Evolutionary conservation across 2,329 filamentous ascomycete species (phyloP).

Genomic region (Pleurostoma richardsiae): DNA sequence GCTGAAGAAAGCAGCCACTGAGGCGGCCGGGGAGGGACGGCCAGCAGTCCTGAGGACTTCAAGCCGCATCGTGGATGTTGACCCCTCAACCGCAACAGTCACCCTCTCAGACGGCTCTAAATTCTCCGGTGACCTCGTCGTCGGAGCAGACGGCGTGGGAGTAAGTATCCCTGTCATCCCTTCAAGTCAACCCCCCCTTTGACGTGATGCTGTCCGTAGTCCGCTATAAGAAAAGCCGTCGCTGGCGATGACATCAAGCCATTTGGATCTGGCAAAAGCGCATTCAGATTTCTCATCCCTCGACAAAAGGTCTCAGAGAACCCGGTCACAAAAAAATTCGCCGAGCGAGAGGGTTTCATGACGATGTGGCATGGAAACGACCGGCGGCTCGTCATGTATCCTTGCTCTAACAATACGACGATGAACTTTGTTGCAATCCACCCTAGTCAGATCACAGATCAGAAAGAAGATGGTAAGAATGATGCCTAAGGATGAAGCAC

Average conservation of each 20-base stretch:
- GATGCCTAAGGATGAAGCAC: constrained; percentile 25
- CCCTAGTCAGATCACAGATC: constrained; percentile 22
- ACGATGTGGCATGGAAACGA: constrained; percentile 35
- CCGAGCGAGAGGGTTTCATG: constrained; percentile 20
- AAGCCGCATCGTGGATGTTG: constrained; percentile 36
- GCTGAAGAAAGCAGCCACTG: constrained; percentile 39
- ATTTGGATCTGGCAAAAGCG: constrained; percentile 42
- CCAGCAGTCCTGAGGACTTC: constrained; percentile 30
- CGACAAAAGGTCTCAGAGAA: constrained; percentile 24
- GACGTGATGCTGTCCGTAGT: too few relatives aligned
- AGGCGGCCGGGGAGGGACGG: constrained; percentile 23
- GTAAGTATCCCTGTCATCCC: not conserved
- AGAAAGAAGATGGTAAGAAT: too few relatives aligned
- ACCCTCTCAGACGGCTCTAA: constrained; percentile 35
- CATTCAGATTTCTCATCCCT: constrained; percentile 51
- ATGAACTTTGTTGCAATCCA: constrained; percentile 49
- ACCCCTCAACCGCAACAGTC: constrained; percentile 29
- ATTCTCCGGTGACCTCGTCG: constrained; percentile 39
- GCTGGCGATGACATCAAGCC: too few relatives aligned
- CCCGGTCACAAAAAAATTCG: constrained; percentile 24
- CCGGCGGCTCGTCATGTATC: constrained; percentile 41
- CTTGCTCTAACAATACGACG: constrained; percentile 34
- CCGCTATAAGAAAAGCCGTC: too few relatives aligned
- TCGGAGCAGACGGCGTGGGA: constrained; percentile 26
- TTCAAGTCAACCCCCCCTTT: not conserved